phyloP scores from a whole-genome alignment of 2,329 filamentous ascomycete genomes.

The Scedosporium boydii region DNA sequence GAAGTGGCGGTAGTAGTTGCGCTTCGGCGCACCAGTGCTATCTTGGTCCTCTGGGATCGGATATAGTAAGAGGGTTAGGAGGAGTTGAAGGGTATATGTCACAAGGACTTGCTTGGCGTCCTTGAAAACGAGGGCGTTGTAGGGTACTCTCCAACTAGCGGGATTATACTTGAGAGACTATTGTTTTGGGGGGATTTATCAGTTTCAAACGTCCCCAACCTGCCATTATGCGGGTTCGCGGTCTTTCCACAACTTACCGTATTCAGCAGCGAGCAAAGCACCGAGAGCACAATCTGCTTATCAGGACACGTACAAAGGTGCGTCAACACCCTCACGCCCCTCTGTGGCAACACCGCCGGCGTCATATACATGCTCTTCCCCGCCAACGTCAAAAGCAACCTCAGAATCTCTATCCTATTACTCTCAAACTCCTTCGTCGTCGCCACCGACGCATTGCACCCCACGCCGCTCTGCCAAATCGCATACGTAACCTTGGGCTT shows the following conservation, averaged over 20 bases:
- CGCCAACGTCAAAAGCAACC: constrained; percentile 74
- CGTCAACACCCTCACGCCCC: constrained; percentile 75
- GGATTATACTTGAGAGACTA: constrained; percentile 94
- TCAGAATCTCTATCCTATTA: constrained; percentile 83
- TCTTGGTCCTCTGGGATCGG: constrained; percentile 71
- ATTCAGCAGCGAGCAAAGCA: constrained; percentile 87
- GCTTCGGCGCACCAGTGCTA: constrained; percentile 45
- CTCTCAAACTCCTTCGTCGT: constrained; percentile 89
- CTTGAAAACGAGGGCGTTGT: constrained; percentile 85
- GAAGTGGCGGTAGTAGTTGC: constrained; percentile 92
- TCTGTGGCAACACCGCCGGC: constrained; percentile 66
- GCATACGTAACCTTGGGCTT: constrained; percentile 80
- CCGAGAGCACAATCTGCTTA: constrained; percentile 82
- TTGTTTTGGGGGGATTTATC: background rate
- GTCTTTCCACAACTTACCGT: constrained; percentile 50
- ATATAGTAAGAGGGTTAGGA: constrained; percentile 79
- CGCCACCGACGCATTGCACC: constrained; percentile 80
- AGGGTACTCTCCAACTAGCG: constrained; percentile 85
- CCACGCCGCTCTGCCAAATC: constrained; percentile 97
- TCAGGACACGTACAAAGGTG: constrained; percentile 82
- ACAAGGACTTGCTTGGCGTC: constrained; percentile 85
- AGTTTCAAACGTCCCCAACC: no score
- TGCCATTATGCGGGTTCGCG: no score
- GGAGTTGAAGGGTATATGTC: constrained; percentile 81
- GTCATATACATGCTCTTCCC: constrained; percentile 93